phyloP scores from a whole-genome alignment of 768 basidiomycete species.

The Mrakia frigida region DNA sequence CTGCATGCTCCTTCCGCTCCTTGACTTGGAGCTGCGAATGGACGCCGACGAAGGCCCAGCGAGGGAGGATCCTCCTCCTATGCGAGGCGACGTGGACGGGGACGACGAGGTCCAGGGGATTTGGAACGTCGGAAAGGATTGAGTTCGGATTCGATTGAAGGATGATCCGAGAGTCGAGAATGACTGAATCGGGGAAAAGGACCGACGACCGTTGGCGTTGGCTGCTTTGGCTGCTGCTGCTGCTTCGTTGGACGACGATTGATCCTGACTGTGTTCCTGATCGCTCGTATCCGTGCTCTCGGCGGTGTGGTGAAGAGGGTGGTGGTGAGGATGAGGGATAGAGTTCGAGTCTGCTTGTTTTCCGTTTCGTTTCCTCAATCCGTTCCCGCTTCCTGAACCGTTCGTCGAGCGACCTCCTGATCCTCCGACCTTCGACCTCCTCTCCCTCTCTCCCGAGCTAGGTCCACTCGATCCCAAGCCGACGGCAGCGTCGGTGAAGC shows the following conservation, averaged over 20 bases:
- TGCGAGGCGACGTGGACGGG: background rate
- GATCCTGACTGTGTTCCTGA: background rate
- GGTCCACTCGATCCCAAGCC: conserved; percentile 3
- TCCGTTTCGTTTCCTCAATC: background rate
- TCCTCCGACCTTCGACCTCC: background rate
- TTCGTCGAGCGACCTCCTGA: background rate
- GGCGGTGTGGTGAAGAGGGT: background rate
- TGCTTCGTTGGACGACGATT: background rate
- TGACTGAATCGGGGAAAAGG: background rate
- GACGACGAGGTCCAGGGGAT: conserved; percentile 6
- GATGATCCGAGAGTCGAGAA: conserved; percentile 21
- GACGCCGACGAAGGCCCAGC: background rate
- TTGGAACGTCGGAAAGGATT: conserved; percentile 26
- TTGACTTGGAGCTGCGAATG: background rate
- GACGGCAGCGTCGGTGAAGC: background rate
- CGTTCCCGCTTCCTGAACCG: background rate
- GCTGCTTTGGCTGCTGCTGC: background rate
- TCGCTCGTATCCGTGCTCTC: conserved; percentile 5
- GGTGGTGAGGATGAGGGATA: background rate
- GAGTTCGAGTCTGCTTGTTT: background rate
- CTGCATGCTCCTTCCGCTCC: background rate
- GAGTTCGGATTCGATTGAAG: conserved; percentile 23
- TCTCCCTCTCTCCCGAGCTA: background rate
- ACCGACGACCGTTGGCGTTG: background rate
- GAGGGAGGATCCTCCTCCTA: background rate